phyloP scores from a whole-genome alignment of 148 eudicot genomes.

The Camellia sinensis region DNA sequence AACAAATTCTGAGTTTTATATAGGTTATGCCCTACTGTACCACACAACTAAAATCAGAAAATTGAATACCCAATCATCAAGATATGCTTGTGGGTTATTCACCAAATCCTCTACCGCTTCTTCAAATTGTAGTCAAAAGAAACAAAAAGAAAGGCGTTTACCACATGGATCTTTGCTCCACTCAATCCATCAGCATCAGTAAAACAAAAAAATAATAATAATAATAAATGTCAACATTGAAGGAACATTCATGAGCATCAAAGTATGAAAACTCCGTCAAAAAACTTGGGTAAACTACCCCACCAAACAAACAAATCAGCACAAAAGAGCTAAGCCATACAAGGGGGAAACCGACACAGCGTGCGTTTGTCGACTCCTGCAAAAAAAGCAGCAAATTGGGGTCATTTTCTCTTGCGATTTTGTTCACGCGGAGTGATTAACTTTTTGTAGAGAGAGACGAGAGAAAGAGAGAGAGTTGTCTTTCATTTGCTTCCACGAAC shows the following conservation, averaged over 20 bases:
- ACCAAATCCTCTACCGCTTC: constrained; percentile 1
- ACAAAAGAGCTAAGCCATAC: neutral
- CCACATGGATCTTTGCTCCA: neutral
- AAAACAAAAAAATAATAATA: too few relatives aligned
- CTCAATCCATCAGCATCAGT: neutral
- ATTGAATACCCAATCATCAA: constrained; percentile 3
- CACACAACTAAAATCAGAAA: neutral
- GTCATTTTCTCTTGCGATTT: neutral
- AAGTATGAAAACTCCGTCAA: constrained; percentile 14
- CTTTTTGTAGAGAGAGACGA: too few relatives aligned
- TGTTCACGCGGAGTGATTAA: neutral
- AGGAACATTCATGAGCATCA: constrained; percentile 1
- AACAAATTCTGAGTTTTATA: constrained; percentile 9
- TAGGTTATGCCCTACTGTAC: neutral
- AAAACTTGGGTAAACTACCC: constrained; percentile 19
- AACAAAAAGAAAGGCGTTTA: neutral
- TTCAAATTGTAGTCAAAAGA: neutral
- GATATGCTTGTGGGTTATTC: constrained; percentile 1
- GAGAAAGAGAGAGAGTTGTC: too few relatives aligned
- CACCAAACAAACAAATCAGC: constrained; percentile 10
- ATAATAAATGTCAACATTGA: neutral
- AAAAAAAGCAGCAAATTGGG: neutral
- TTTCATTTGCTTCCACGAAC: too few relatives aligned
- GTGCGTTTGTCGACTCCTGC: constrained; percentile 9
- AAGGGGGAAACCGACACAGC: constrained; percentile 2